Percentiles rank a stretch among this genome's conserved stretches.
phyloP scores from a whole-genome alignment of 371 early-diverging fungal genomes.

The Parasitella parasitica region DNA sequence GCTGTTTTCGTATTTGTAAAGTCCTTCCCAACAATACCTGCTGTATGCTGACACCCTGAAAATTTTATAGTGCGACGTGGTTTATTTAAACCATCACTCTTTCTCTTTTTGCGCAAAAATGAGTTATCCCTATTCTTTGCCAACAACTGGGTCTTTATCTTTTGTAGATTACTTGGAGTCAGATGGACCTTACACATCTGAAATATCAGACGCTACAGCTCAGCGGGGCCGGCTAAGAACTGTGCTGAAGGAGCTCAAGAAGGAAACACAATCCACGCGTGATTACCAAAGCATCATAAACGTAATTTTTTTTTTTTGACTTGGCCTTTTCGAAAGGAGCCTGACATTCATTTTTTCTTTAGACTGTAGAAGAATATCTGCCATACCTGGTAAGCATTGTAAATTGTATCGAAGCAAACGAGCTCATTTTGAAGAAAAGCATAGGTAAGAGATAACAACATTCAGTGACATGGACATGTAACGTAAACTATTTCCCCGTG shows the following conservation, averaged over 20 bases:
- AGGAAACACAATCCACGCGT: conserved; percentile 48
- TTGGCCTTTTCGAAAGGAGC: too few species aligned
- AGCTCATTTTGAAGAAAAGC: conserved; percentile 40
- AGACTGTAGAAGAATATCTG: conserved; percentile 66
- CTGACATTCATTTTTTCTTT: neutral
- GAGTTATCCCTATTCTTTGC: conserved; percentile 61
- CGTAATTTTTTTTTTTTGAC: conserved; percentile 17
- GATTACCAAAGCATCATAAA: conserved; percentile 54
- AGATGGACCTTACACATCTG: conserved; percentile 43
- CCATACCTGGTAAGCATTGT: conserved; percentile 58
- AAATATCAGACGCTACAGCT: conserved; percentile 64
- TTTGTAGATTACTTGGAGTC: conserved; percentile 54
- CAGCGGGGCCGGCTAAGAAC: conserved; percentile 58
- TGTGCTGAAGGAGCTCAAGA: conserved; percentile 57
- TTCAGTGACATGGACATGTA: neutral
- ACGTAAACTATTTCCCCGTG: neutral
- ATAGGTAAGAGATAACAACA: conserved; percentile 27
- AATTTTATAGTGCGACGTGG: too few species aligned
- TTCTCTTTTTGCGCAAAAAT: conserved; percentile 21
- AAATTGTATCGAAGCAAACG: conserved; percentile 51
- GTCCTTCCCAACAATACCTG: too few species aligned
- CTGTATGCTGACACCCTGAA: too few species aligned
- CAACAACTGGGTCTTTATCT: conserved; percentile 63
- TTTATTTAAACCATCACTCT: too few species aligned
- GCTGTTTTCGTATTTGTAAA: too few species aligned